Conservation (phyloP, 495 filamentous ascomycete genomes). For the Penicillium riverlandense region DNA sequence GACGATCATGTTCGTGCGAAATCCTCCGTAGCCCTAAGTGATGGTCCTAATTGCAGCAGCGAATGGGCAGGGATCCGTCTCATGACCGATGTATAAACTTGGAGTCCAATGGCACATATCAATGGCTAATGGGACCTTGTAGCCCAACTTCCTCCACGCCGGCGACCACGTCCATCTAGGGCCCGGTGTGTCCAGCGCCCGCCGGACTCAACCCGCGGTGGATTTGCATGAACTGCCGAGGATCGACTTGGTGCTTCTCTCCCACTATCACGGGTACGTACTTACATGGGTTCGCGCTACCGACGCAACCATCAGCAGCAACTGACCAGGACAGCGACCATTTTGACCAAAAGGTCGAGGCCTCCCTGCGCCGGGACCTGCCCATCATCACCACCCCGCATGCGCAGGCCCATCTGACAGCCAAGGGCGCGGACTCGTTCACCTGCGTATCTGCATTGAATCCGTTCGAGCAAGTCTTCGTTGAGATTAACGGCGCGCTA, state of each 20-base stretch:
- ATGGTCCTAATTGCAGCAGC: slow-evolving; percentile 13
- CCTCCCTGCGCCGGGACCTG: slow-evolving; percentile 46
- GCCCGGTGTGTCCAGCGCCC: slow-evolving; percentile 47
- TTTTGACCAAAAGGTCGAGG: slow-evolving; percentile 58
- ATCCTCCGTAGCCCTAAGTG: background rate
- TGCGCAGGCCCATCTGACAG: slow-evolving; percentile 45
- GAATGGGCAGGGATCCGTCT: slow-evolving; percentile 57
- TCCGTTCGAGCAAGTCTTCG: slow-evolving; percentile 45
- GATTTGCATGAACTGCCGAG: slow-evolving; percentile 54
- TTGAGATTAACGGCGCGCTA: slow-evolving; percentile 32
- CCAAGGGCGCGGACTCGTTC: slow-evolving; percentile 42
- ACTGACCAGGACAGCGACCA: slow-evolving; percentile 39
- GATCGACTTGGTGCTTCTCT: slow-evolving; percentile 54
- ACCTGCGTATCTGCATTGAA: slow-evolving; percentile 46
- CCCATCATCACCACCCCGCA: slow-evolving; percentile 62
- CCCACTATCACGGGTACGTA: slow-evolving; percentile 54
- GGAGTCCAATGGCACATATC: no score
- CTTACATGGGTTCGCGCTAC: no score
- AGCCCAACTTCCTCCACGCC: slow-evolving; percentile 63
- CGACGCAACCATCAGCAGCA: no score
- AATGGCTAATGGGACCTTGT: background rate
- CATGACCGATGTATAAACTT: slow-evolving; percentile 46
- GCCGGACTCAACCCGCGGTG: slow-evolving; percentile 52
- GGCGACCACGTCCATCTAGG: slow-evolving; percentile 64
- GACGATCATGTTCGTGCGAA: slow-evolving; percentile 43